Evolutionary conservation across 805 yeast genomes (phyloP), one percentile per base, ranked within the genome.

Genomic region (Wickerhamiella spandovensis): DNA sequence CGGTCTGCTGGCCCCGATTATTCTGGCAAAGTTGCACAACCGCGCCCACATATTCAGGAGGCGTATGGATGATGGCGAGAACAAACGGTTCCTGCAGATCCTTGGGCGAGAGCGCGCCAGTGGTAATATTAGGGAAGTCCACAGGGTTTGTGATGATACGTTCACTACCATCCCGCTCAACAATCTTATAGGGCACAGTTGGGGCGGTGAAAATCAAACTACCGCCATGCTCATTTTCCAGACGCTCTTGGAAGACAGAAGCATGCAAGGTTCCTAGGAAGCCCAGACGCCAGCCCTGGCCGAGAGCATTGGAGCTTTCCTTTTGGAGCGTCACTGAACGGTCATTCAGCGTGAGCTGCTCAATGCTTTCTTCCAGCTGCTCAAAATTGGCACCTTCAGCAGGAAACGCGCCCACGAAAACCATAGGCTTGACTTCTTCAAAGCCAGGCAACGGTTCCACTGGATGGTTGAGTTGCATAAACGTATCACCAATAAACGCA

Each of bases 341-440:
- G 62, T 90, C 98, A 63, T 90, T 90, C 52, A 92, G 70, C 5
- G 90, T 95, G 55, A 90, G 71, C 60, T 87, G 88, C 58, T 82
- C 85, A 66, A 90, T 79, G 63, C 88, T 82, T 59, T 92, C 97
- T 61, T 92, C 95, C 71, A 90, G 73, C 24, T 77, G 82, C 53
- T 84, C 84, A 64, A 90, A 90, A 59, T 90, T 95, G 0, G 82
- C 75, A 4, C 95, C 95, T 60, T 90, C 95, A 0, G 96, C 92
- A 0, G 98, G 97, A 59, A 87, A 90, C 0, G 97, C 98, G 13
- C 97, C 97, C 46, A 90, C 94, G 64, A 90, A 92, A 8, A 90
- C 97, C 97, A 92, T 92, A 1, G 97, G 96, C 65, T 92, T 89
- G 0, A 95, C 89, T 59, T 87, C 96, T 66, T 89, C 97, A 64